These are phyloP conservation scores for Phytophthora meadii DNA, from an alignment of 352 stramenopile genomes.

Conservation along the genomic window DNA sequence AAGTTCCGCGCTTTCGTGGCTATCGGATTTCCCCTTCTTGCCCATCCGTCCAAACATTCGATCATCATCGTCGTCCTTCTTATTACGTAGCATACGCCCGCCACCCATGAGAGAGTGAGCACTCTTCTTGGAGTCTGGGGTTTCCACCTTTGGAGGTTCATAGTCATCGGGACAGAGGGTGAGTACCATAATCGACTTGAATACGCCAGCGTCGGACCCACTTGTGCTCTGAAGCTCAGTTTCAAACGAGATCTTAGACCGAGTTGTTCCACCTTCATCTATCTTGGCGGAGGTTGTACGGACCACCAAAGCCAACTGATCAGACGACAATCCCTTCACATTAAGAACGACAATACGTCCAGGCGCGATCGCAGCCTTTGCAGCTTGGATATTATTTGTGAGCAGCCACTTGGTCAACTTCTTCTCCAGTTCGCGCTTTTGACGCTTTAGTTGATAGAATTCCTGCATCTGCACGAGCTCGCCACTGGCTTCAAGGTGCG, in stretches of 20 bases:
- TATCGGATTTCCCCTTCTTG: conserved; percentile 42
- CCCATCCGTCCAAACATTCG: conserved; percentile 48
- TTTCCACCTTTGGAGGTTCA: conserved; percentile 49
- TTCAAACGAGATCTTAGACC: conserved; percentile 63
- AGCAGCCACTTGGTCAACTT: conserved; percentile 77
- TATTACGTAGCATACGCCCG: conserved; percentile 56
- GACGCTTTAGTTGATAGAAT: conserved; percentile 73
- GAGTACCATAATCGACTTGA: conserved; percentile 79
- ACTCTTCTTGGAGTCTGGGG: conserved; percentile 22
- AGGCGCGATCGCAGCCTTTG: conserved; percentile 67
- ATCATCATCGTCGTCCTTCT: conserved; percentile 58
- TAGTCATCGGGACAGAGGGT: conserved; percentile 77
- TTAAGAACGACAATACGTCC: conserved; percentile 69
- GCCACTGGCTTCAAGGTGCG: conserved; percentile 61
- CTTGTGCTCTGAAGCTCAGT: conserved; percentile 28
- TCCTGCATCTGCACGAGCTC: conserved; percentile 69
- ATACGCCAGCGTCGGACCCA: conserved; percentile 38
- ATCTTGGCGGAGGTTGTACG: conserved; percentile 49
- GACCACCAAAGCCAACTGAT: conserved; percentile 71
- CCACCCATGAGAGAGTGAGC: conserved; percentile 30
- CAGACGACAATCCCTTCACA: conserved; percentile 64
- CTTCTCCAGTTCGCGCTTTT: conserved; percentile 78
- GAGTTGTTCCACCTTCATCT: conserved; percentile 26
- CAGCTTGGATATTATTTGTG: conserved; percentile 67
- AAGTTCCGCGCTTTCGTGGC: conserved; percentile 53